A percentile compares a stretch with the other conserved stretches of the same genome.
phyloP scores from a whole-genome alignment of 441 rosid genomes.

The California macrophylla region DNA sequence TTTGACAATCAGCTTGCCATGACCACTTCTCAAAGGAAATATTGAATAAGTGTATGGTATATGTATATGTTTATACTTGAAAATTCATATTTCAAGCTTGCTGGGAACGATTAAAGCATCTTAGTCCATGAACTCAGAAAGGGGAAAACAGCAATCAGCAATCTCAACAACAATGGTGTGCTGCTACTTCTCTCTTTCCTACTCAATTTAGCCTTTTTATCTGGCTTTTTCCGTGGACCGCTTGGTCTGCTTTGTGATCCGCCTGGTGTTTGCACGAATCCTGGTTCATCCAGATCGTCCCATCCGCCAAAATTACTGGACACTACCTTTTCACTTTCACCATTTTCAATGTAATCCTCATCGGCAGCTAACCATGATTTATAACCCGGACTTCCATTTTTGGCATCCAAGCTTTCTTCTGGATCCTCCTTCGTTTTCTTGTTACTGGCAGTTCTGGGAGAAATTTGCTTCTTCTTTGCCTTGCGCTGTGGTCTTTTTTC shows the following conservation, averaged over 20 bases:
- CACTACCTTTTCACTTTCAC: constrained; percentile 11
- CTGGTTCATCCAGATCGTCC: constrained; percentile 47
- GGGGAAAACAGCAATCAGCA: constrained; percentile 65
- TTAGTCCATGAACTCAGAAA: constrained; percentile 59
- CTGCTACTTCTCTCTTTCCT: constrained; percentile 26
- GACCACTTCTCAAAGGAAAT: too few species aligned
- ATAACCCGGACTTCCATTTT: constrained; percentile 22
- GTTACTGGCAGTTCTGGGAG: constrained; percentile 14
- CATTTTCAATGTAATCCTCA: constrained; percentile 22
- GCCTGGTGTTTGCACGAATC: constrained; percentile 9
- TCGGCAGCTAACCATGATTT: constrained; percentile 27
- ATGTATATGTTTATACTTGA: background rate
- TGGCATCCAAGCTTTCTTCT: constrained; percentile 20
- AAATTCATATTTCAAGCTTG: background rate
- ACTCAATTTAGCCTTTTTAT: constrained; percentile 27
- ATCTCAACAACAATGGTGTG: constrained; percentile 52
- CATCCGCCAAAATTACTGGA: constrained; percentile 53
- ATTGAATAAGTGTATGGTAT: background rate
- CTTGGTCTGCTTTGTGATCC: constrained; percentile 7
- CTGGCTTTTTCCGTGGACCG: constrained; percentile 19
- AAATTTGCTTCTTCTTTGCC: constrained; percentile 24
- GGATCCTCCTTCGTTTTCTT: constrained; percentile 18
- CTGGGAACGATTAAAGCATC: constrained; percentile 33
- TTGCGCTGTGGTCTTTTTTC: constrained; percentile 23
- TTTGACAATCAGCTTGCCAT: too few species aligned